Conservation (phyloP, 257 asterid species). For the Ajuga chamaepitys region DNA sequence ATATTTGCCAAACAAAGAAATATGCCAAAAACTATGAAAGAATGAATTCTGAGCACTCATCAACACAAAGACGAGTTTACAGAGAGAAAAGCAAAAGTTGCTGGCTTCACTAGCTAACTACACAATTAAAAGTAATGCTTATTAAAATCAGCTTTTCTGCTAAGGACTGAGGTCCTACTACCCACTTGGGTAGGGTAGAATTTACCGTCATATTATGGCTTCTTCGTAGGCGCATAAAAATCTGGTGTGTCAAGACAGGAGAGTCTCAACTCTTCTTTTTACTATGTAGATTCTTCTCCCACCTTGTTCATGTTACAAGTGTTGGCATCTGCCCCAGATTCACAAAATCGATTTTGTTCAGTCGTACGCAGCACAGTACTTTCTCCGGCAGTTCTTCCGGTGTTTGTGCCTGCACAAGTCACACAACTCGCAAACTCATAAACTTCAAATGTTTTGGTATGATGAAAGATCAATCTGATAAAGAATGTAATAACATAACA, state of each 20-base stretch:
- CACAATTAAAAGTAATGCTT: background rate
- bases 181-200: no score
- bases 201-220: no score
- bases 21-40: conserved; percentile 1
- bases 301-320: conserved; percentile 23
- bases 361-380: conserved; percentile 65
- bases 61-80: background rate
- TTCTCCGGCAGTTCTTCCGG: conserved; percentile 82
- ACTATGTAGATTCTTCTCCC: background rate
- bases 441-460: background rate
- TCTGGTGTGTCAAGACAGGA: no score
- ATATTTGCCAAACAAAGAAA: background rate
- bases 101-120: background rate
- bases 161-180: no score
- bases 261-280: no score
- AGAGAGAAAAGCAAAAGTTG: background rate
- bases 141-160: background rate
- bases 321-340: conserved; percentile 58
- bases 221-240: no score
- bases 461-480: background rate
- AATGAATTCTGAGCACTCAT: conserved; percentile 17
- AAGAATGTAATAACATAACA: background rate
- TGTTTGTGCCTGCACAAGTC: conserved; percentile 59
- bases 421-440: background rate
- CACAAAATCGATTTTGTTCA: conserved; percentile 63